These are phyloP conservation scores for Zymoseptoria brevis DNA, from an alignment of 2,329 filamentous ascomycete genomes.

Conservation along the genomic window DNA sequence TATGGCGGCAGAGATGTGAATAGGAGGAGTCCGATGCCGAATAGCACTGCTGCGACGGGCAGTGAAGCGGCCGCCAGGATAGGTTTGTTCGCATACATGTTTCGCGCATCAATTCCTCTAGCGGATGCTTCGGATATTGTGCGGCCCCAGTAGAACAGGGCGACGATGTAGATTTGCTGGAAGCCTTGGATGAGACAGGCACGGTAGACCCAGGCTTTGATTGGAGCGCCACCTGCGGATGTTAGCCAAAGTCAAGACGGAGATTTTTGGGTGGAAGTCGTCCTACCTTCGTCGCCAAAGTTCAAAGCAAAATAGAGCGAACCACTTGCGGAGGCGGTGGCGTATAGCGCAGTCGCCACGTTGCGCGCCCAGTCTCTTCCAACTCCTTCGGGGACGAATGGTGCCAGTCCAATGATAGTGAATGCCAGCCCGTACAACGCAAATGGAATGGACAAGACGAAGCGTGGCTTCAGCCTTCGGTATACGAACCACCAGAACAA, in stretches of 20 bases:
- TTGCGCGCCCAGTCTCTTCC: conserved; percentile 48
- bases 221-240: conserved; percentile 41
- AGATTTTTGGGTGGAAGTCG: not conserved
- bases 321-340: conserved; percentile 52
- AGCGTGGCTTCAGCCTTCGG: conserved; percentile 47
- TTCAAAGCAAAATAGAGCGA: conserved; percentile 58
- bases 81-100: conserved; percentile 4
- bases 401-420: conserved; percentile 51
- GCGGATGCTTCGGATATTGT: conserved; percentile 40
- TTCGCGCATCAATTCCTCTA: conserved; percentile 31
- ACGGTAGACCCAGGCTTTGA: conserved; percentile 55
- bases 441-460: conserved; percentile 51
- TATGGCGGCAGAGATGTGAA: conserved; percentile 54
- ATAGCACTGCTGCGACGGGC: conserved; percentile 50
- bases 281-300: conserved; percentile 35
- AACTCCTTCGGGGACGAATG: conserved; percentile 37
- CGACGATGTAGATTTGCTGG: conserved; percentile 55
- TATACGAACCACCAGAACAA: conserved; percentile 54
- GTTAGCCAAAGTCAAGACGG: not conserved
- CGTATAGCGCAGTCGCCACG: conserved; percentile 51
- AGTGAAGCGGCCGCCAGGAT: conserved; percentile 42
- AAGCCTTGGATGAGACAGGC: conserved; percentile 57
- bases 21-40: conserved; percentile 46
- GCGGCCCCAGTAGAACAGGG: conserved; percentile 58
- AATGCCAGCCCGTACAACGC: conserved; percentile 54